phyloP scores from a whole-genome alignment of 495 filamentous ascomycete species.

The Parachaetomium inaequale region DNA sequence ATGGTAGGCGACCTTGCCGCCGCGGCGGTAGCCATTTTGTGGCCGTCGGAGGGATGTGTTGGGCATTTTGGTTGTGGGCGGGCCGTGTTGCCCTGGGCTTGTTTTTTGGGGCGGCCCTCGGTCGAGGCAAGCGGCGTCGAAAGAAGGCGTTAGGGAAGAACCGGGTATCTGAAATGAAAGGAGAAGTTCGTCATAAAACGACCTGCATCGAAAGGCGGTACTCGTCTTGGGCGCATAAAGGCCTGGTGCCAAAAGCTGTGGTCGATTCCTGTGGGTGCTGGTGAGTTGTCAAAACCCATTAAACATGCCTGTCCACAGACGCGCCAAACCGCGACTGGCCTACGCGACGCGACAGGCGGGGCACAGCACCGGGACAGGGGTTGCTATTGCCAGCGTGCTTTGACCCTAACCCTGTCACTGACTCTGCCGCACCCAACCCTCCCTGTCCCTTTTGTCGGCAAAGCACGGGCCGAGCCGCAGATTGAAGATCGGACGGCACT shows the following conservation, averaged over 20 bases:
- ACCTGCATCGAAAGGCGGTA: not conserved
- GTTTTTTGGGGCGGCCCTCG: not conserved
- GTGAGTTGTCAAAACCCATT: constrained; percentile 25
- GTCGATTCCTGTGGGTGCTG: not conserved
- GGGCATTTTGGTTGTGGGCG: constrained; percentile 34
- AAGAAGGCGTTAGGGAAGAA: not conserved
- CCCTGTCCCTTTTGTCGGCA: no score
- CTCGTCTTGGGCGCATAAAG: no score
- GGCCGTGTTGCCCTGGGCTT: not conserved
- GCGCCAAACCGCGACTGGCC: constrained; percentile 17
- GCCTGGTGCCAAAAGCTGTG: no score
- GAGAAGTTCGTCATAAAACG: not conserved
- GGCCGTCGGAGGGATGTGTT: constrained; percentile 48
- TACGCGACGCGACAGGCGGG: constrained; percentile 27
- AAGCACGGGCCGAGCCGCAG: constrained; percentile 17
- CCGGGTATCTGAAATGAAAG: not conserved
- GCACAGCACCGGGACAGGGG: not conserved
- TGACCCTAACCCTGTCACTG: constrained; percentile 14
- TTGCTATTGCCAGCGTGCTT: not conserved
- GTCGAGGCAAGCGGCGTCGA: not conserved
- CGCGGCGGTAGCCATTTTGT: constrained; percentile 51
- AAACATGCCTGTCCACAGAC: constrained; percentile 18
- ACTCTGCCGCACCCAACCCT: not conserved
- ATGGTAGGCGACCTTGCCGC: constrained; percentile 54
- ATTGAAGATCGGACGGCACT: constrained; percentile 6